These are phyloP conservation scores for Aspergillus panamensis DNA, from an alignment of 495 filamentous ascomycete genomes.

Conservation along the genomic window DNA sequence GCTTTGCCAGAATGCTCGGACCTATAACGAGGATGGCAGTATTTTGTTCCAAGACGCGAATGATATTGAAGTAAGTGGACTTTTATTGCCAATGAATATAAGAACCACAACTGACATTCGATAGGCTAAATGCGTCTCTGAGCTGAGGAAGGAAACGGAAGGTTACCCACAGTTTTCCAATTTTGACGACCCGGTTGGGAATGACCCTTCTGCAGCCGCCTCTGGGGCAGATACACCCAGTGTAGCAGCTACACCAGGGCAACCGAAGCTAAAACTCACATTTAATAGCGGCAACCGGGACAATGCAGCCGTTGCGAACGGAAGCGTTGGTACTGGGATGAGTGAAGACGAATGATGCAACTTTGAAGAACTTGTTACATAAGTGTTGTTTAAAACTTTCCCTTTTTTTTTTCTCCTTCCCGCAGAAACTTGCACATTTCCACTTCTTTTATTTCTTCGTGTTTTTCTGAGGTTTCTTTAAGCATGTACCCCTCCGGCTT, in stretches of 20 bases:
- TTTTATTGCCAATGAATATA: background rate
- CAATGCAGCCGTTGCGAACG: constrained; percentile 28
- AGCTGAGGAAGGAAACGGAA: constrained; percentile 66
- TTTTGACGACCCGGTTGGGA: constrained; percentile 56
- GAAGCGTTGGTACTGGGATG: constrained; percentile 20
- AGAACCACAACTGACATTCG: constrained; percentile 30
- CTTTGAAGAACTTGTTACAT: constrained; percentile 16
- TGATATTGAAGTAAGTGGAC: constrained; percentile 74
- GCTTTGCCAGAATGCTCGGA: constrained; percentile 85
- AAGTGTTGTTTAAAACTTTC: constrained; percentile 12
- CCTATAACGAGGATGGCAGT: constrained; percentile 94
- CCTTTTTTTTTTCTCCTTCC: constrained; percentile 7
- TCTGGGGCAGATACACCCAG: constrained; percentile 69
- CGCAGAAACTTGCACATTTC: constrained; percentile 17
- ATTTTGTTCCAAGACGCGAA: constrained; percentile 88
- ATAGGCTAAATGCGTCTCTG: constrained; percentile 63
- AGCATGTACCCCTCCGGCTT: constrained; percentile 20
- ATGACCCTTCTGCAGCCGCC: constrained; percentile 63
- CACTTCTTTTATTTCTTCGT: constrained; percentile 16
- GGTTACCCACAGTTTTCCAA: constrained; percentile 69
- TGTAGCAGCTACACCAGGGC: constrained; percentile 49
- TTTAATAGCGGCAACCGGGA: constrained; percentile 48
- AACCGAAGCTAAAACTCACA: constrained; percentile 57
- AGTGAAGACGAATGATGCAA: constrained; percentile 37
- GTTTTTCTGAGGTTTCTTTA: constrained; percentile 16